Conservation (phyloP, 306 rosid genomes). For the Quillaja saponaria region DNA sequence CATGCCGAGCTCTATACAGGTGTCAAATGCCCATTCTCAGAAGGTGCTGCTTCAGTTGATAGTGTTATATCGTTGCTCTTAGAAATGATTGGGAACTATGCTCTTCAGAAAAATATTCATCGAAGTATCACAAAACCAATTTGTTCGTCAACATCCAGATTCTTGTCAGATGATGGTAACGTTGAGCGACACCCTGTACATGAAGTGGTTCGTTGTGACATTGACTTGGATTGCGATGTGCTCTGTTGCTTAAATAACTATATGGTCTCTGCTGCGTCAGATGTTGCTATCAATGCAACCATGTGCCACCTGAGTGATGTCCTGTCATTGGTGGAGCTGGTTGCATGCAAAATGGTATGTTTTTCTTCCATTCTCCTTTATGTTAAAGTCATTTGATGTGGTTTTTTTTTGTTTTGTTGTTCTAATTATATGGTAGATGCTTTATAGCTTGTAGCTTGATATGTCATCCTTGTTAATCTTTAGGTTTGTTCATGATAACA, state of each 20-base stretch:
- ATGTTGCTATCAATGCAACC: slow-evolving; percentile 18
- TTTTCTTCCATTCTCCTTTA: slow-evolving; percentile 26
- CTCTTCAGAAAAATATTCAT: slow-evolving; percentile 13
- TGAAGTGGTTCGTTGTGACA: slow-evolving; percentile 25
- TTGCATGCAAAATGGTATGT: slow-evolving; percentile 66
- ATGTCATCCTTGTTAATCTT: too few species aligned
- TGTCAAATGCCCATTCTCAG: slow-evolving; percentile 60
- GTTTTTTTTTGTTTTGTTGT: too few species aligned
- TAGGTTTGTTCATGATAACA: too few species aligned
- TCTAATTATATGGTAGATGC: too few species aligned
- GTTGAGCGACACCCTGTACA: slow-evolving; percentile 19
- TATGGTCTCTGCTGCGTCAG: slow-evolving; percentile 38
- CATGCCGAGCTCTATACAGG: slow-evolving; percentile 40
- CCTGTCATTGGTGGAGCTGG: slow-evolving; percentile 76
- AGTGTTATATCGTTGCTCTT: slow-evolving; percentile 53
- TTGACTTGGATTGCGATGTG: slow-evolving; percentile 32
- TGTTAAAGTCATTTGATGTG: too few species aligned
- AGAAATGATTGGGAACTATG: slow-evolving; percentile 42
- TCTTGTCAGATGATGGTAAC: slow-evolving; percentile 30
- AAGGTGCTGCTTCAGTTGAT: slow-evolving; percentile 57
- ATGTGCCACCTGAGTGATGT: slow-evolving; percentile 51
- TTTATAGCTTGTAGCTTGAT: too few species aligned
- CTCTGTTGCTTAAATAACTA: slow-evolving; percentile 42
- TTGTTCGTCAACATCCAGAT: slow-evolving; percentile 28
- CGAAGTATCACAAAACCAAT: slow-evolving; percentile 14